Conservation (phyloP, 2,329 filamentous ascomycete genomes). For the Juglanconis sp. region DNA sequence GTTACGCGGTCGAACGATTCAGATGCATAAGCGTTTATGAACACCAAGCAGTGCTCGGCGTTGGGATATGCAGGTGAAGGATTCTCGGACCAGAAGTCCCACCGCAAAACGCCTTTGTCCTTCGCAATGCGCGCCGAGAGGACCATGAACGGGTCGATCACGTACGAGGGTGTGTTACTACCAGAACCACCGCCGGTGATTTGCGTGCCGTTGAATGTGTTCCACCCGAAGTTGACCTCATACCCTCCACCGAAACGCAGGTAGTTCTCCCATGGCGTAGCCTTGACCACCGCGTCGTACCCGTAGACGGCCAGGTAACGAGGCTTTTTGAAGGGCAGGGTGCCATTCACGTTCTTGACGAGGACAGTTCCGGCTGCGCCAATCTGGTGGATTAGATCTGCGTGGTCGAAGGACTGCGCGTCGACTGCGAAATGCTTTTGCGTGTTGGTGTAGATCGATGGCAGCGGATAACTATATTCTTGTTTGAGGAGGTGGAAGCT, state of each 20-base stretch:
- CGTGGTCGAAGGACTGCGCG: slow-evolving; percentile 8
- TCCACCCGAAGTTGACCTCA: slow-evolving; percentile 30
- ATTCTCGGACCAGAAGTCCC: slow-evolving; percentile 17
- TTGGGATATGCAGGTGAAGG: slow-evolving; percentile 12
- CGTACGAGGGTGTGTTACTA: slow-evolving; percentile 76
- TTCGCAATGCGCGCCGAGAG: slow-evolving; percentile 55
- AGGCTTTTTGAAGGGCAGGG: slow-evolving; percentile 54
- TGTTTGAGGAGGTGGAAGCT: slow-evolving; percentile 14
- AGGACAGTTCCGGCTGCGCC: slow-evolving; percentile 39
- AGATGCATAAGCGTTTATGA: slow-evolving; percentile 66
- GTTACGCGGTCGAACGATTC: slow-evolving; percentile 66
- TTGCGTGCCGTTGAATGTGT: slow-evolving; percentile 42
- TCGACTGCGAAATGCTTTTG: slow-evolving; percentile 15
- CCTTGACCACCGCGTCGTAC: slow-evolving; percentile 53
- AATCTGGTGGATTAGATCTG: slow-evolving; percentile 14
- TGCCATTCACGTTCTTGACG: slow-evolving; percentile 57
- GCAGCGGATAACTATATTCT: slow-evolving; percentile 9
- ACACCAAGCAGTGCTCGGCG: slow-evolving; percentile 53
- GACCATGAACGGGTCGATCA: slow-evolving; percentile 67
- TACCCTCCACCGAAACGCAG: slow-evolving; percentile 53
- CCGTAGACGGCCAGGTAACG: slow-evolving; percentile 55
- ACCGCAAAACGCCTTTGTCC: slow-evolving; percentile 43
- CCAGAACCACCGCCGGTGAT: slow-evolving; percentile 43
- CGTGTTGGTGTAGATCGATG: slow-evolving; percentile 10
- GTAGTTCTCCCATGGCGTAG: slow-evolving; percentile 11